A percentile compares a stretch with the other conserved stretches of the same genome.
Evolutionary conservation across 345 rosid genomes (phyloP).

Genomic region (Nephelium lappaceum): DNA sequence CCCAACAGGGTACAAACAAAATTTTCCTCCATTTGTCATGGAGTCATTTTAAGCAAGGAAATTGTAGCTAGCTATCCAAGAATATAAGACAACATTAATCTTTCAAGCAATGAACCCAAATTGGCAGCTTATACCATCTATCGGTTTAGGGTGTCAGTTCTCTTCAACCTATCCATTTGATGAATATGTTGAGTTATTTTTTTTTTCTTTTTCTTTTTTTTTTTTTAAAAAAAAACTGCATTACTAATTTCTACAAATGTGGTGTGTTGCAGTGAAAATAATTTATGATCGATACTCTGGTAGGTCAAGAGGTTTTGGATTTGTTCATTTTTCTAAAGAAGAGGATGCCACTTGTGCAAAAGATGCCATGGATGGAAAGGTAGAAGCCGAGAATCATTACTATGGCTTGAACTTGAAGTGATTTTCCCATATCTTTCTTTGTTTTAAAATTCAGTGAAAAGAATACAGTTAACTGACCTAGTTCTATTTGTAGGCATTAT

Average conservation of each 20-base stretch:
- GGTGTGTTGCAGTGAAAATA: slow-evolving; percentile 58
- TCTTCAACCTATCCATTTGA: not conserved
- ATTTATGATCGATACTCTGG: slow-evolving; percentile 73
- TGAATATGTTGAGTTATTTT: not conserved
- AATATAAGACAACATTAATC: not conserved
- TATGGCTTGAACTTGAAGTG: slow-evolving; percentile 4
- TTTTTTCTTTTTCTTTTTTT: too few species aligned
- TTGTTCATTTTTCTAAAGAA: slow-evolving; percentile 66
- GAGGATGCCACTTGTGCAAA: slow-evolving; percentile 64
- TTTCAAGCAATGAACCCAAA: not conserved
- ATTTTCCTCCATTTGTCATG: not conserved
- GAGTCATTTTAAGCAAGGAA: slow-evolving; percentile 2
- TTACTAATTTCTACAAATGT: not conserved
- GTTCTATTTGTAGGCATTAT: slow-evolving; percentile 56
- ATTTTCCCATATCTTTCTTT: not conserved
- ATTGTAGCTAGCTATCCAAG: not conserved
- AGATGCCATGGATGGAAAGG: slow-evolving; percentile 97
- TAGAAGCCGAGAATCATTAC: slow-evolving; percentile 19
- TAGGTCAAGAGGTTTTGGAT: slow-evolving; percentile 93
- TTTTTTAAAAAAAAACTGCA: not conserved
- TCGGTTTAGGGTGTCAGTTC: not conserved
- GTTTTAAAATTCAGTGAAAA: not conserved
- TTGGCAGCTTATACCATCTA: too few species aligned
- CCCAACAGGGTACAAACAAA: too few species aligned
- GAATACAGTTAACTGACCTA: not conserved